A percentile compares a stretch with the other conserved stretches of the same genome.
Evolutionary conservation across 768 basidiomycete genomes (phyloP).

Genomic region (Dioszegia crocea): DNA sequence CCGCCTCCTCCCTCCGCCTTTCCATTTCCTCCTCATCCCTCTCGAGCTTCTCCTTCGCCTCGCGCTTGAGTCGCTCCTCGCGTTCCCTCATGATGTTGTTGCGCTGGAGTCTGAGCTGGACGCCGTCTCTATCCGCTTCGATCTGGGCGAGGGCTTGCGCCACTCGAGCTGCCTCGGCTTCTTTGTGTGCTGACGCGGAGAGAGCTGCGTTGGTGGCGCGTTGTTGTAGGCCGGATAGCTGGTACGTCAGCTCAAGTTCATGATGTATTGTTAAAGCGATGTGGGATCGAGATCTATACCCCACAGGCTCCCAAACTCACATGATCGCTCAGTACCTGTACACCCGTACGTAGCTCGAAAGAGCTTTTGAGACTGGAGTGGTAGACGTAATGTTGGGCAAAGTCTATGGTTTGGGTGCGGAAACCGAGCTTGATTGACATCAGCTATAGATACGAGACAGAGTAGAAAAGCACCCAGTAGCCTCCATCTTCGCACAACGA

Average conservation of each 20-base stretch:
- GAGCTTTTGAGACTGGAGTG: conserved; percentile 23
- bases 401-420: conserved; percentile 30
- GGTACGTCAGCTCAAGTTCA: not conserved
- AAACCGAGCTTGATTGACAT: conserved; percentile 34
- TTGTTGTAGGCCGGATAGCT: conserved; percentile 21
- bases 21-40: conserved; percentile 18
- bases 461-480: no score
- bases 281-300: no score
- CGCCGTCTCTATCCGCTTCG: conserved; percentile 36
- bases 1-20: conserved; percentile 5
- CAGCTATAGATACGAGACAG: no score
- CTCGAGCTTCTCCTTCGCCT: conserved; percentile 3
- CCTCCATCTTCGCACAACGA: no score
- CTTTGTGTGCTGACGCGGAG: conserved; percentile 8
- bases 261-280: not conserved
- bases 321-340: conserved; percentile 28
- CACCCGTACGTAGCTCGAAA: conserved; percentile 32
- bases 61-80: conserved; percentile 7
- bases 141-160: conserved; percentile 27
- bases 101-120: conserved; percentile 25
- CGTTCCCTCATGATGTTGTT: conserved; percentile 24
- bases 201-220: conserved; percentile 13
- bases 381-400: conserved; percentile 25
- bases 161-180: conserved; percentile 29
- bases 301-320: no score